phyloP scores from a whole-genome alignment of 345 rosid species.

The Murraya paniculata region DNA sequence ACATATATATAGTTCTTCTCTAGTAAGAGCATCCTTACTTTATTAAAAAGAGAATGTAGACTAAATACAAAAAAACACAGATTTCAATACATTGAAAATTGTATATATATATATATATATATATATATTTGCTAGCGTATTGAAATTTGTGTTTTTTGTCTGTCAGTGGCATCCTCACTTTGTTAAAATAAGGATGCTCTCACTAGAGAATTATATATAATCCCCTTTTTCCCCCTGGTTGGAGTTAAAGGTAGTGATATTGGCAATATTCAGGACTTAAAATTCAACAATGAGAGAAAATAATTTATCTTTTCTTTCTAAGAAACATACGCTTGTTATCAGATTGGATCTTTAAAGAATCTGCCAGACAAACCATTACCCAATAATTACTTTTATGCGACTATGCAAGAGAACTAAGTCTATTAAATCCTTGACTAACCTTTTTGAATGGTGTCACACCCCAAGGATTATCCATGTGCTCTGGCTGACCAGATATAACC shows the following conservation, averaged over 20 bases:
- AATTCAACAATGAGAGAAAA: neutral
- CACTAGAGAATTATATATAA: no score
- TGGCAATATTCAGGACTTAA: neutral
- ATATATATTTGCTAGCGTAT: no score
- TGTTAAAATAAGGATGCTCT: no score
- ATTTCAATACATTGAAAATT: no score
- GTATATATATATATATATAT: no score
- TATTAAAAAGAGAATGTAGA: no score
- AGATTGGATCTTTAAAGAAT: neutral
- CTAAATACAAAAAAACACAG: no score
- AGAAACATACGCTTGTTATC: neutral
- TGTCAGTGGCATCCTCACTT: no score
- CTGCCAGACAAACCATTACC: neutral
- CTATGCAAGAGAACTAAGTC: neutral
- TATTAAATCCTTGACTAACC: conserved; percentile 32
- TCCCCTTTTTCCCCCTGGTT: neutral
- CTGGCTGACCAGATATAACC: conserved; percentile 66
- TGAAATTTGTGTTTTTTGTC: no score
- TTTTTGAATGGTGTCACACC: conserved; percentile 69
- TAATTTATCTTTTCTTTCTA: neutral
- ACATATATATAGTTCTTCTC: no score
- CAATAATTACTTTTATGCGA: neutral
- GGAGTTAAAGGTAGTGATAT: neutral
- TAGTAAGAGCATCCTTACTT: no score
- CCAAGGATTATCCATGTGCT: conserved; percentile 69